Evolutionary conservation across 768 basidiomycete species (phyloP).

Genomic region (Kondoa malvinella): DNA sequence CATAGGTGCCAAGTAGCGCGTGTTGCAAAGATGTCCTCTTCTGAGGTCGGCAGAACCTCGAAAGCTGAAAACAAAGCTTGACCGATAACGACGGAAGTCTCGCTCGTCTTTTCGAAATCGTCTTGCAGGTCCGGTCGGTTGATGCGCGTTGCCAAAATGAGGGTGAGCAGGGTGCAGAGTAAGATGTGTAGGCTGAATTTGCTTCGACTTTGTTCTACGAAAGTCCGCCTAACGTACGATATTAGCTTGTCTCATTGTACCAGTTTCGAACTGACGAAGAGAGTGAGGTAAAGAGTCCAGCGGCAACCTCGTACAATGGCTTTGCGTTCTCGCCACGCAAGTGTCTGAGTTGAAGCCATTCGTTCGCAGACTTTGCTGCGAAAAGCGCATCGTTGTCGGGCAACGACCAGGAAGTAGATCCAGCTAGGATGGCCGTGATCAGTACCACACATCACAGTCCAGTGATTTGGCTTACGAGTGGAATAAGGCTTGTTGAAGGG

Average conservation of each 20-base stretch:
- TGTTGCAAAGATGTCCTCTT: not conserved
- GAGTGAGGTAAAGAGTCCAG: not conserved
- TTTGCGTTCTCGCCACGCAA: too few species aligned
- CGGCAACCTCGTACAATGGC: not conserved
- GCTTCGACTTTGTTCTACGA: not conserved
- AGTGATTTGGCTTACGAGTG: not conserved
- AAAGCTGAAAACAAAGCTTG: not conserved
- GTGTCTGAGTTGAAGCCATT: not conserved
- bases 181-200: not conserved
- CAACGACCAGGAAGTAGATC: not conserved
- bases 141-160: not conserved
- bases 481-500: too few species aligned
- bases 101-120: not conserved
- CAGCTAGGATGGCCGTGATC: not conserved
- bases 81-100: not conserved
- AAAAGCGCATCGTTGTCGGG: not conserved
- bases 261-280: not conserved
- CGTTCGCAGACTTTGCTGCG: not conserved
- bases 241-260: not conserved
- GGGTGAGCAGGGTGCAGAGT: not conserved
- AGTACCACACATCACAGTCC: not conserved
- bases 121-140: not conserved
- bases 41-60: not conserved
- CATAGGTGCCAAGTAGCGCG: not conserved
- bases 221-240: not conserved